Conservation (phyloP, 2,329 filamentous ascomycete genomes). For the Amauroascus verrucosus region DNA sequence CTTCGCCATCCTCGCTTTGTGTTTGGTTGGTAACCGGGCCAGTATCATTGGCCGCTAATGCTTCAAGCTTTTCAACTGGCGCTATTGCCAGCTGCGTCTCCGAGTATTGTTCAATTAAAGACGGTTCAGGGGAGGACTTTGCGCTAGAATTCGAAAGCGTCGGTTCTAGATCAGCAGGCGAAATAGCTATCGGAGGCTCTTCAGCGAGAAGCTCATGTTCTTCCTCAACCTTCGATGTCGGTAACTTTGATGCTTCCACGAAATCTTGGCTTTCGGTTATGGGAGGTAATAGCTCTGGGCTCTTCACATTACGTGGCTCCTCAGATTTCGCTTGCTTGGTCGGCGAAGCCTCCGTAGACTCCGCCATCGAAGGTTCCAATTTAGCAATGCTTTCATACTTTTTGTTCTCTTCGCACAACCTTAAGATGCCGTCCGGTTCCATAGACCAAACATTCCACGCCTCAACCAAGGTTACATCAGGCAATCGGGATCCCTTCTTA, state of each 20-base stretch:
- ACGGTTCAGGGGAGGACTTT: neutral
- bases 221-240: neutral
- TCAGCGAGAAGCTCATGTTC: neutral
- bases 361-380: neutral
- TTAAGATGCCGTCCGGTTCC: conserved; percentile 26
- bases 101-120: neutral
- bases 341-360: neutral
- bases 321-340: neutral
- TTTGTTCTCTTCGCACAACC: conserved; percentile 19
- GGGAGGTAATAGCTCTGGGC: neutral
- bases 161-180: neutral
- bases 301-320: neutral
- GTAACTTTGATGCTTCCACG: neutral
- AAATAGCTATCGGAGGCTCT: neutral
- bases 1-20: neutral
- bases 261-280: neutral
- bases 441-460: conserved; percentile 36
- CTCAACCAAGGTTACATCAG: conserved; percentile 31
- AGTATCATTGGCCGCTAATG: neutral
- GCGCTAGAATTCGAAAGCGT: neutral
- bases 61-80: neutral
- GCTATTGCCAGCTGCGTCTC: neutral
- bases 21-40: neutral
- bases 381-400: neutral
- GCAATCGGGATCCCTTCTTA: conserved; percentile 21